Base-by-base conservation (phyloP, 2,329 filamentous ascomycete genomes). In the Neofusicoccum cordaticola region DNA sequence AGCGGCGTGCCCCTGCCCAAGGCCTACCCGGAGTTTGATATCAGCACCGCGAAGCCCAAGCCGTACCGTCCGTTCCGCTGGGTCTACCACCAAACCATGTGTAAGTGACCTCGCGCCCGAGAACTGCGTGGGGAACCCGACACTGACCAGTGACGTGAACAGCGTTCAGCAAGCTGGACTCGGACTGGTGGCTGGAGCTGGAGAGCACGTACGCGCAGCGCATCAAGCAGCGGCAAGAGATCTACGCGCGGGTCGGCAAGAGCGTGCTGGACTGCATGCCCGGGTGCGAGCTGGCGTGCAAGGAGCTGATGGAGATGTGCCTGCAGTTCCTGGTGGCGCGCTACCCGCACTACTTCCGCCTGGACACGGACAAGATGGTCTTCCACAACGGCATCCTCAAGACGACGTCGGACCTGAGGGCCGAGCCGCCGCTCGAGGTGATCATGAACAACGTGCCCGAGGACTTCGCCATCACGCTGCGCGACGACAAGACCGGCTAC, bases 31-130 rank as follows among this genome's bases (percentile, higher is more conserved):
- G 80, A 85, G 4, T 95, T 95, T 72, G 81, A 91, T 67, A 87
- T 93, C 63, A 78, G 83, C 13, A 90, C 82, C 67, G 91, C 92
- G 0, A 71, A 83, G 9, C 85, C 92, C 1, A 83, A 92, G 65
- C 92, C 92, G 0, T 96, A 93, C 73, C 83, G 92, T 45, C 92
- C 92, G 0, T 90, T 96, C 48, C 78, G 92, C 70, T 96, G 92
- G 92, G 81, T 84, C 0, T 96, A 96, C 72, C 91, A 95, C 73
- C 92, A 96, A 73, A 96, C 92, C 0, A 96, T 96, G 92, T 91
- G 91, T 94, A 84, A 70, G 63, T 65, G 22, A 47, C 7, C 17
- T 31, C 7, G 35, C 12, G 15, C 4, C 13, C 0, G 11, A 27
- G 11, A 12, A 22, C 19, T 22, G 12, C n/a, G n/a, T 37, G 3